Evolutionary conservation across 768 basidiomycete species (phyloP).

Genomic region (Pleurotus tuoliensis): DNA sequence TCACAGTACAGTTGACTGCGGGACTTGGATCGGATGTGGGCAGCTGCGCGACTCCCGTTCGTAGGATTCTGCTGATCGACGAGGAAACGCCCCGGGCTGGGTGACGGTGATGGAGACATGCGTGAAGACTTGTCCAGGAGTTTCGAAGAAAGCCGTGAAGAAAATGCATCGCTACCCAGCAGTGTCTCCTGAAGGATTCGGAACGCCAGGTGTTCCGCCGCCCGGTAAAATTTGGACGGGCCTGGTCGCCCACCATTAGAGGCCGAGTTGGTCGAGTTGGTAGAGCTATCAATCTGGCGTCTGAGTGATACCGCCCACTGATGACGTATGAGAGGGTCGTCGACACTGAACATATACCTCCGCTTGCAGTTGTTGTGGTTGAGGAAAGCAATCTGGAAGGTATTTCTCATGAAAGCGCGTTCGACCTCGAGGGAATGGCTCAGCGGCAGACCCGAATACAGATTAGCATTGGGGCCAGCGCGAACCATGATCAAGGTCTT

Average conservation of each 20-base stretch:
- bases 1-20: slow-evolving; percentile 65
- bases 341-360: slow-evolving; percentile 93
- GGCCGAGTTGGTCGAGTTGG: slow-evolving; percentile 27
- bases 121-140: slow-evolving; percentile 5
- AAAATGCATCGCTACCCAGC: slow-evolving; percentile 34
- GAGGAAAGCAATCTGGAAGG: slow-evolving; percentile 87
- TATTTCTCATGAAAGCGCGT: slow-evolving; percentile 94
- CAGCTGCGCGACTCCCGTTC: slow-evolving; percentile 13
- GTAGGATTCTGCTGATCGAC: slow-evolving; percentile 12
- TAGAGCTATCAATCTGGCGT: slow-evolving; percentile 55
- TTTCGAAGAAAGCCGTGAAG: slow-evolving; percentile 11
- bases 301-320: slow-evolving; percentile 70
- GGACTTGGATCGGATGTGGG: slow-evolving; percentile 62
- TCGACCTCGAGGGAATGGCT: slow-evolving; percentile 79
- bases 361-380: slow-evolving; percentile 65
- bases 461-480: slow-evolving; percentile 76
- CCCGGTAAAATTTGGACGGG: slow-evolving; percentile 50
- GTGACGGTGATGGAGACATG: slow-evolving; percentile 12
- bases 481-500: slow-evolving; percentile 84
- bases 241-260: slow-evolving; percentile 20
- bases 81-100: slow-evolving; percentile 16
- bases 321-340: slow-evolving; percentile 70
- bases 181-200: slow-evolving; percentile 83
- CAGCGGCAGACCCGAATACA: slow-evolving; percentile 78
- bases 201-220: slow-evolving; percentile 75